phyloP scores from a whole-genome alignment of 176 grass and related monocot genomes.

The Thalia dealbata region DNA sequence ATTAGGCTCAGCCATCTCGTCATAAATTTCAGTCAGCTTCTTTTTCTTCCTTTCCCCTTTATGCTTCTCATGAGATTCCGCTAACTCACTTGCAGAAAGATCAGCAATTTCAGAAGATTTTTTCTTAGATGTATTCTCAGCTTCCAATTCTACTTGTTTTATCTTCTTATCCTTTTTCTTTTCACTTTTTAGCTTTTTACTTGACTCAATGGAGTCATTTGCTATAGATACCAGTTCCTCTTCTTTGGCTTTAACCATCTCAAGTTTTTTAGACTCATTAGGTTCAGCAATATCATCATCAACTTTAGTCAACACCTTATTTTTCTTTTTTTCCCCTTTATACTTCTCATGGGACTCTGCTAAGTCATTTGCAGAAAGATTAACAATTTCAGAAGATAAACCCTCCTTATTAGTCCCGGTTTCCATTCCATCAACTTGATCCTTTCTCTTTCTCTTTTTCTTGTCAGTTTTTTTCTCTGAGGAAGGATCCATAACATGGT shows the following conservation, averaged over 20 bases:
- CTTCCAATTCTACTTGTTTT: constrained; percentile 13
- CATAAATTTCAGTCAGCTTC: constrained; percentile 11
- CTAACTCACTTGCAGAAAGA: constrained; percentile 3
- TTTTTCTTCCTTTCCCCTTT: constrained; percentile 58
- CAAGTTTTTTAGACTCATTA: background rate
- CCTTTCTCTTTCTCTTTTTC: constrained; percentile 33
- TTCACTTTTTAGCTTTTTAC: constrained; percentile 19
- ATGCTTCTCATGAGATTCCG: constrained; percentile 7
- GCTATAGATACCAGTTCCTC: constrained; percentile 24
- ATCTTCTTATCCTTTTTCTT: constrained; percentile 17
- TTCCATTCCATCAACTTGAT: constrained; percentile 6
- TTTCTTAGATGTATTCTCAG: constrained; percentile 6
- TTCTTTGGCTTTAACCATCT: constrained; percentile 27
- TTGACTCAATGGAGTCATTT: constrained; percentile 12
- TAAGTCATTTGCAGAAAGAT: constrained; percentile 5
- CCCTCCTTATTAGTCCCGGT: constrained; percentile 17
- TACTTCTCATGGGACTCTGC: constrained; percentile 9
- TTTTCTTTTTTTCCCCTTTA: constrained; percentile 55
- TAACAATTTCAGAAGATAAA: background rate
- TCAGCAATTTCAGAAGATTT: background rate
- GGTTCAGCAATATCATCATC: background rate
- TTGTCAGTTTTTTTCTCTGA: constrained; percentile 18
- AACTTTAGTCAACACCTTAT: constrained; percentile 14
- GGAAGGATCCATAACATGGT: background rate
- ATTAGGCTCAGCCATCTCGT: background rate